Evolutionary conservation across 306 rosid genomes (phyloP).

Genomic region (Cucurbita pepo): DNA sequence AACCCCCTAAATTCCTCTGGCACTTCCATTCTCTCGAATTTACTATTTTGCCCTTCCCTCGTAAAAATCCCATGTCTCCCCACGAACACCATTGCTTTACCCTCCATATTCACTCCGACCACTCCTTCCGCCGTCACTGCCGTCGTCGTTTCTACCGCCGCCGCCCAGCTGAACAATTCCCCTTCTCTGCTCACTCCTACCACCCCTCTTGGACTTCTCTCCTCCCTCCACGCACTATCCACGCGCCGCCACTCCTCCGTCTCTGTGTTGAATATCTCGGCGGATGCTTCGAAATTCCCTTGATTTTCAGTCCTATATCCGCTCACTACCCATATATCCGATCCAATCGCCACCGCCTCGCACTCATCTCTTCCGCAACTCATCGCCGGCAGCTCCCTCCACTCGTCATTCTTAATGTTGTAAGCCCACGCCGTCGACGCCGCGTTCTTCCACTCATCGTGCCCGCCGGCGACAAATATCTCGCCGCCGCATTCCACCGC

Average conservation of each 20-base stretch:
- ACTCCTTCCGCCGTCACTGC: constrained; percentile 14
- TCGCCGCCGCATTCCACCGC: constrained; percentile 14
- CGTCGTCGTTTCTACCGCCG: constrained; percentile 3
- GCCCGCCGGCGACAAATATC: constrained; percentile 32
- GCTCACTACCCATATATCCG: constrained; percentile 38
- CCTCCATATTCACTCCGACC: constrained; percentile 14
- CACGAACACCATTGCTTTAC: constrained; percentile 16
- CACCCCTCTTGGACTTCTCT: constrained; percentile 23
- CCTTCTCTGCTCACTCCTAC: constrained; percentile 28
- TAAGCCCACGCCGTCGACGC: constrained; percentile 26
- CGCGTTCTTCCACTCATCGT: constrained; percentile 43
- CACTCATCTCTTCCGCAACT: constrained; percentile 43
- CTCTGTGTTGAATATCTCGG: constrained; percentile 14
- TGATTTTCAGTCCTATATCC: constrained; percentile 37
- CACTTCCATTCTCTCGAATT: constrained; percentile 11
- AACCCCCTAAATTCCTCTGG: constrained; percentile 17
- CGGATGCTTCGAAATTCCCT: constrained; percentile 20
- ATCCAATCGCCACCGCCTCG: constrained; percentile 26
- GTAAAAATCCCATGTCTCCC: constrained; percentile 16
- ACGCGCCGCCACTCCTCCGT: constrained; percentile 29
- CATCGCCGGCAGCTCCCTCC: constrained; percentile 27
- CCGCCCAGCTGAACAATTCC: constrained; percentile 16
- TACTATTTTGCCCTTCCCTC: constrained; percentile 20
- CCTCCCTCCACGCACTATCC: constrained; percentile 23
- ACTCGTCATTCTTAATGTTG: constrained; percentile 20